Base-by-base conservation (phyloP, 805 yeast species). In the Ogataea henricii region DNA sequence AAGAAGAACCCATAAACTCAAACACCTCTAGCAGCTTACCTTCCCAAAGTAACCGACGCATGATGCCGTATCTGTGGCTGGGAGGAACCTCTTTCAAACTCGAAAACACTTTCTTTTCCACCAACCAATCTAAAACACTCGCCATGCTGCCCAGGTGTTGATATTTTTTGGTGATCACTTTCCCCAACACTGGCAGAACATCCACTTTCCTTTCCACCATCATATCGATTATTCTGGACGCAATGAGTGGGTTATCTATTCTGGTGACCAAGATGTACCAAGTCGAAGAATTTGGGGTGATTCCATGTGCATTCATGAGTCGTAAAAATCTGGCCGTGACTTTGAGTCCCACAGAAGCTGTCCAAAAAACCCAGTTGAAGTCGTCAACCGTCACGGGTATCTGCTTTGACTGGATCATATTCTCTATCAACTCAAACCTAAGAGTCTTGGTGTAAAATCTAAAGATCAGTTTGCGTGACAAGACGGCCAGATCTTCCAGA, bases 231-330 rank as follows among this genome's bases (percentile, higher is more conserved):
- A 39, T 13, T 18, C 18, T 25, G 22, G 42, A 39, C 13, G 33
- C 33, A 18, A 39, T 26, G 17, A 23, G 27, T 4, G 42, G 33
- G 22, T 39, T 26, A 12, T 39, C 33, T 16, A 26, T 39, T 18
- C 42, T 25, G 20, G 42, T 39, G 25, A 39, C 25, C 23, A 39
- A 20, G 4, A 39, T 39, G 16, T 39, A 39, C 42, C 42, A 39
- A 2, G 42, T 39, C 5, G 42, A 39, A 3, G 42, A 39, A 25
- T 39, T 39, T 17, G 42, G 42, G 3, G 16, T 27, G 33, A 39
- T 17, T 27, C 42, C 42, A 25, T 18, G 33, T 6, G 32, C 6
- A 3, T 16, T 6, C 42, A 39, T 39, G 3, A 39, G 42, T 18
- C 30, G 13, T 16, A 39, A 9, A 17, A 39, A 39, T 10, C 34